Base-by-base conservation (phyloP, 768 basidiomycete genomes). In the Asterophora parasitica region DNA sequence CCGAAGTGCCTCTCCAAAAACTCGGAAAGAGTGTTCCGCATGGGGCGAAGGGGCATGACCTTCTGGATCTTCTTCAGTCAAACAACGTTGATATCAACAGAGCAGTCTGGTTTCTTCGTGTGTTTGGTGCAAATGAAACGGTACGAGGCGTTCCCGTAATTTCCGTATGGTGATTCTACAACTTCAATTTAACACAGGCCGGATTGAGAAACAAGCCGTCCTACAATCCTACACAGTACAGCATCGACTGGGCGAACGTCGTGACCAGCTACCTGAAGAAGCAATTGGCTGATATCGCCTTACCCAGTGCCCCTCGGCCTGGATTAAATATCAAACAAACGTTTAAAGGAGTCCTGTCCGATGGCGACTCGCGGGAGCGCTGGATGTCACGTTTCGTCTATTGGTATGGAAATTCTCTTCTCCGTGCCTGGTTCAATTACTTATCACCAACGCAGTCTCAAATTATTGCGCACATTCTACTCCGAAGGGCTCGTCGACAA, bases 61-160 rank as follows among this genome's bases (percentile, higher is more conserved):
- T 92, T 23, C 69, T 93, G 42, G 90, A 92, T 51, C 69, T 92
- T 35, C 65, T 93, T 26, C 86, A 92, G 46, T 71, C 74, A 5
- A 82, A 89, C 45, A 78, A 83, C 48, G 85, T 92, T 20, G 85
- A 84, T 5, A 85, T 90, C 28, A 75, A 85, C 1, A 77, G 91
- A 37, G 91, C 91, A 3, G 81, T 92, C 6, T 93, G 91, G 91
- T 88, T 92, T 60, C 71, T 92, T 20, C 78, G 90, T 15, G 88
- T 91, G 3, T 81, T 91, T 57, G 91, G 91, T 19, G 88, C 85
- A 15, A 91, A 92, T 56, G 91, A 93, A 66, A 88, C 86, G 41
- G 88, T 89, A 52, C 37, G 46, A 2, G 60, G 38, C 69, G 49
- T 37, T 4, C 28, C 16, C 2, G 16, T 8, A 13, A 12, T 12